Conservation (phyloP, 208 protist genomes). For the Angomonas desouzai region DNA sequence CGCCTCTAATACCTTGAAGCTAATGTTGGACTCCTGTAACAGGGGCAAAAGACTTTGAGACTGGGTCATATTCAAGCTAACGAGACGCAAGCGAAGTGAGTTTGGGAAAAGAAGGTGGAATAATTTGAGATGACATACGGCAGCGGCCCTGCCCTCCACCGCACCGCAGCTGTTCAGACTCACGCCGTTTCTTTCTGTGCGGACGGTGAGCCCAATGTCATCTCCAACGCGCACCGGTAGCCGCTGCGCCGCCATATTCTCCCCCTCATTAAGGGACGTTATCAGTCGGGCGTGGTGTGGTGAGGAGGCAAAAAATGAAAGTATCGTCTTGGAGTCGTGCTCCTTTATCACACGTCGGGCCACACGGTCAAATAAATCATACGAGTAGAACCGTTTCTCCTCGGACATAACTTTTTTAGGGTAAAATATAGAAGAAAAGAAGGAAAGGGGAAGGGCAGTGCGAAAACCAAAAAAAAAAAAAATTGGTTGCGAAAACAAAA, state of each 20-base stretch:
- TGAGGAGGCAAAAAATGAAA: background rate
- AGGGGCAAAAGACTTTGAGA: background rate
- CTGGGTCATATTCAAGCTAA: background rate
- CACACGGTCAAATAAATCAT: background rate
- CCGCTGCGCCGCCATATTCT: background rate
- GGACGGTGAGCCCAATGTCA: background rate
- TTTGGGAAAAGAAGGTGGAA: background rate
- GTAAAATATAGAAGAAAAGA: no score
- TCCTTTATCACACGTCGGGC: background rate
- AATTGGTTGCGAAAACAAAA: no score
- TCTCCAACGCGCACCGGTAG: background rate
- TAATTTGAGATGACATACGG: conserved; percentile 9
- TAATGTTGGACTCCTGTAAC: background rate
- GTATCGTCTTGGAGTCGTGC: background rate
- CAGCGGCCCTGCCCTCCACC: background rate
- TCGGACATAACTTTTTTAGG: no score
- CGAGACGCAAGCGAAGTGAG: conserved; percentile 3
- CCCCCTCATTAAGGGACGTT: background rate
- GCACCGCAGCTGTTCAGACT: conserved; percentile 9
- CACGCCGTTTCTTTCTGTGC: conserved; percentile 10
- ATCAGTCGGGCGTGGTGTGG: background rate
- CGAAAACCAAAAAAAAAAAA: no score
- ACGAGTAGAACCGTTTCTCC: background rate
- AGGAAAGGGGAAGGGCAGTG: no score
- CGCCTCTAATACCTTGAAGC: conserved; percentile 1